A percentile compares a stretch with the other conserved stretches of the same genome.
Conservation (phyloP, 768 basidiomycete genomes). For the Leccinum boreale region DNA sequence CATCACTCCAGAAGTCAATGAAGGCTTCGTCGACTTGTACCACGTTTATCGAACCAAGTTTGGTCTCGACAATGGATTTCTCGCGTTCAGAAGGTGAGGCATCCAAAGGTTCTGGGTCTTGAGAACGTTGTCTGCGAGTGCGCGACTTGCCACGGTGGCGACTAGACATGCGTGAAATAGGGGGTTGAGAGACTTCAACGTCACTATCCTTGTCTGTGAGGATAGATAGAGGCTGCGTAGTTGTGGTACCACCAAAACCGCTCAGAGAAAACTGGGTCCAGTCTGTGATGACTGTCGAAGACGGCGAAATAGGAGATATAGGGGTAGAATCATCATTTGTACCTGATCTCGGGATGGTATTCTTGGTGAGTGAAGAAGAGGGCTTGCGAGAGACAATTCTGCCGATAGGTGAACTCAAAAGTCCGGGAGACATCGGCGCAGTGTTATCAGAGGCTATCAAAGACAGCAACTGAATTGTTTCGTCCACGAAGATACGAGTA, state of each 20-base stretch:
- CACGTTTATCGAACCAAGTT: slow-evolving; percentile 37
- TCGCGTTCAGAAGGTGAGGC: slow-evolving; percentile 12
- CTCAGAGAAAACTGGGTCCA: slow-evolving; percentile 68
- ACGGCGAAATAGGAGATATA: slow-evolving; percentile 27
- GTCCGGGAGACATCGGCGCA: slow-evolving; percentile 26
- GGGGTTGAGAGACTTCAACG: slow-evolving; percentile 50
- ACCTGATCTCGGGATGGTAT: slow-evolving; percentile 2
- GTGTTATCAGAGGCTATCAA: slow-evolving; percentile 45
- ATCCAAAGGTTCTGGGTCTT: slow-evolving; percentile 14
- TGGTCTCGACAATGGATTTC: slow-evolving; percentile 30
- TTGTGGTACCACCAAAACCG: slow-evolving; percentile 51
- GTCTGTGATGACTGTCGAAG: slow-evolving; percentile 38
- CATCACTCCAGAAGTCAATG: slow-evolving; percentile 79
- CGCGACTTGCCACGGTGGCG: slow-evolving; percentile 32
- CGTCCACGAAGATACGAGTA: slow-evolving; percentile 61
- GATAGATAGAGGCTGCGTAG: slow-evolving; percentile 43
- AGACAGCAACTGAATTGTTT: slow-evolving; percentile 53
- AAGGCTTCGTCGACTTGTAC: slow-evolving; percentile 78
- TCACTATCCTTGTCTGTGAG: slow-evolving; percentile 66
- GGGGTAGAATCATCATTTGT: slow-evolving; percentile 22
- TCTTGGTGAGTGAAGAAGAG: slow-evolving; percentile 30
- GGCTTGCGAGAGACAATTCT: slow-evolving; percentile 28
- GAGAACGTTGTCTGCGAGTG: slow-evolving; percentile 19
- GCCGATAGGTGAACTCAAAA: slow-evolving; percentile 36
- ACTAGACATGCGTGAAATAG: slow-evolving; percentile 32